Conservation (phyloP, 164 flowering plant species). For the Nymphaea colorata region DNA sequence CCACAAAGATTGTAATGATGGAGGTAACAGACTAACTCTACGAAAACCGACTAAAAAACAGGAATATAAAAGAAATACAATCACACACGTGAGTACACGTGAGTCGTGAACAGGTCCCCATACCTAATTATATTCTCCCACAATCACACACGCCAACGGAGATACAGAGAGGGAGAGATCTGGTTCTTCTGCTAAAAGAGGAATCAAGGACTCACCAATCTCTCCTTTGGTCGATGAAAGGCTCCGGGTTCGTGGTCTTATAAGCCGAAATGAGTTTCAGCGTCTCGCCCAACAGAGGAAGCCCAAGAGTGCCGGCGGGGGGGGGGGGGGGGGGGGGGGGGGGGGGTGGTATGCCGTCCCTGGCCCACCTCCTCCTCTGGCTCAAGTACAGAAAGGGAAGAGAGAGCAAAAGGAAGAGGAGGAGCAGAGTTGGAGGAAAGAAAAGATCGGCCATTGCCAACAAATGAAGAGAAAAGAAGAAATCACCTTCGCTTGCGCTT, state of each 20-base stretch:
- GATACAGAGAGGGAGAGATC: not conserved
- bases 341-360: slow-evolving; percentile 26
- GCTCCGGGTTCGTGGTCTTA: slow-evolving; percentile 86
- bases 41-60: too few relatives aligned
- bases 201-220: slow-evolving; percentile 19
- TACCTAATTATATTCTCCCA: slow-evolving; percentile 10
- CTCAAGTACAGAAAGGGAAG: slow-evolving; percentile 6
- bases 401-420: slow-evolving; percentile 3
- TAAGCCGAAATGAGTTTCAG: slow-evolving; percentile 83
- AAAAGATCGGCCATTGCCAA: too few relatives aligned
- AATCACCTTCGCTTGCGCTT: too few relatives aligned
- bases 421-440: not conserved
- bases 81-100: too few relatives aligned
- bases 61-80: too few relatives aligned
- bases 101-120: slow-evolving; percentile 79
- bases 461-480: too few relatives aligned
- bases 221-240: slow-evolving; percentile 56
- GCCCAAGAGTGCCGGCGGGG: slow-evolving; percentile 71
- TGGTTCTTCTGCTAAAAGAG: not conserved
- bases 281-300: slow-evolving; percentile 83
- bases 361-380: slow-evolving; percentile 7
- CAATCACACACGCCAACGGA: not conserved
- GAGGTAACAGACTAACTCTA: too few relatives aligned
- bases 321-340: too few relatives aligned
- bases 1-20: too few relatives aligned